Evolutionary conservation across 2,329 filamentous ascomycete genomes (phyloP).

Genomic region (Metarhizium guizhouense): DNA sequence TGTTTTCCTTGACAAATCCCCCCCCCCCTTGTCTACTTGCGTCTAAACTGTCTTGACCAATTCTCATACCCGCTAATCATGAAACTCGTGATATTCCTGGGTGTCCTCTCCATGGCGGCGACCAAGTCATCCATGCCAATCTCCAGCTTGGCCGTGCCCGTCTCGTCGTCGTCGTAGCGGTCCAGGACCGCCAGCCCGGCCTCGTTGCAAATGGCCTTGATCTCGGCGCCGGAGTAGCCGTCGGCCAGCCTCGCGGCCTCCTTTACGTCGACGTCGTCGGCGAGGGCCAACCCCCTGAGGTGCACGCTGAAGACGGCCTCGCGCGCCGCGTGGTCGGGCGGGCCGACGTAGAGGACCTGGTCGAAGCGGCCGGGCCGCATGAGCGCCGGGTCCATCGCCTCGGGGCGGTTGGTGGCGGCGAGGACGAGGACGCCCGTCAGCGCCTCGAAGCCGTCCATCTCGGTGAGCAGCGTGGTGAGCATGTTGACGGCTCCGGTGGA

Average conservation of each 20-base stretch:
- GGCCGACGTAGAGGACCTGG: constrained; percentile 74
- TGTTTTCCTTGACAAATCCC: no score
- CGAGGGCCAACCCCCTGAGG: constrained; percentile 50
- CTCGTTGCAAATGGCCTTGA: constrained; percentile 45
- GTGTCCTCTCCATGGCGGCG: constrained; percentile 34
- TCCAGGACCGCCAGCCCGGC: constrained; percentile 35
- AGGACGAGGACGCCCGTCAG: constrained; percentile 78
- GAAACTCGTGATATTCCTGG: constrained; percentile 48
- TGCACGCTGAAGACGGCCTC: constrained; percentile 68
- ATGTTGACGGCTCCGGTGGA: constrained; percentile 60
- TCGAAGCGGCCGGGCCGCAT: constrained; percentile 82
- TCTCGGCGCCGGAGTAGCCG: constrained; percentile 80
- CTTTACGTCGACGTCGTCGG: constrained; percentile 54
- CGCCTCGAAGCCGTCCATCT: constrained; percentile 91
- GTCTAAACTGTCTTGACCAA: constrained; percentile 38
- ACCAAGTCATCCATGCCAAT: constrained; percentile 35
- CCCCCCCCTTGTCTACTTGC: constrained; percentile 3
- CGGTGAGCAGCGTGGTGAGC: constrained; percentile 79
- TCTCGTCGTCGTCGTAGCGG: constrained; percentile 20
- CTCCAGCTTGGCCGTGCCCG: constrained; percentile 18
- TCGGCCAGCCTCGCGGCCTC: constrained; percentile 56
- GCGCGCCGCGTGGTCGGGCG: constrained; percentile 64
- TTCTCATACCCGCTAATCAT: constrained; percentile 50
- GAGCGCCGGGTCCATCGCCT: constrained; percentile 76
- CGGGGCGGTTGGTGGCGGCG: constrained; percentile 85